Evolutionary conservation across 1,284 basidiomycete genomes (phyloP), one percentile per base, ranked within the genome.

Genomic region (Puccinia polysora): DNA sequence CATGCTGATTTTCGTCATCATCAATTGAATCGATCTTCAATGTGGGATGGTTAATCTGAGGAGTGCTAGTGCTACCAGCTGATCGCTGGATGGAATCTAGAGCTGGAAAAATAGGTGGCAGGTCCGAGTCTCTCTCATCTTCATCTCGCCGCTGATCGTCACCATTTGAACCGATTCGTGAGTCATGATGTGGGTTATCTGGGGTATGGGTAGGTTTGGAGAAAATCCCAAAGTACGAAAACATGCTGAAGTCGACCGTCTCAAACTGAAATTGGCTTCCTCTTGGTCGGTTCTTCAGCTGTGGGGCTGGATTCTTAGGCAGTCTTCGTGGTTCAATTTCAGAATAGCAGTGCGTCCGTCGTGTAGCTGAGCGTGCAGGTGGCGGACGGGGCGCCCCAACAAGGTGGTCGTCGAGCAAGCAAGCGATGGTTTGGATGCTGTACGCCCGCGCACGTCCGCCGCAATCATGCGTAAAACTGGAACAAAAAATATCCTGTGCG

Each of bases 81-180:
- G 47, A 40, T 15, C 67, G 23, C 50, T 69, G 67, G 15, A 69
- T 69, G 14, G 67, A 69, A 36, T 69, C 20, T 18, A 34, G 55
- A 10, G 56, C 55, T 38, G 67, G 67, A 40, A 69, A 69, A 4
- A 58, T 43, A 0, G 56, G 56, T 34, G 67, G 43, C 12, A n/a
- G 20, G 12, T 55, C 64, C 40, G 40, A 53, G 15, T 30, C 28
- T 53, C 52, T 53, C 34, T 15, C 23, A 10, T 38, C 5, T 36
- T 30, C 40, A 10, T 60, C 10, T 10, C 2, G 23, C 20, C 2
- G 7, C 40, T 2, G 15, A 15, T 56, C 15, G 12, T 56, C 18
- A 25, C 38, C 23, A 1, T 34, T 4, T 52, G 34, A 15, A 36
- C 32, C 23, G 2, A 12, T 25, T n/a, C n/a, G n/a, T n/a, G n/a